These are phyloP conservation scores for Chamaenerion angustifolium DNA, from an alignment of 345 rosid species.

Conservation along the genomic window DNA sequence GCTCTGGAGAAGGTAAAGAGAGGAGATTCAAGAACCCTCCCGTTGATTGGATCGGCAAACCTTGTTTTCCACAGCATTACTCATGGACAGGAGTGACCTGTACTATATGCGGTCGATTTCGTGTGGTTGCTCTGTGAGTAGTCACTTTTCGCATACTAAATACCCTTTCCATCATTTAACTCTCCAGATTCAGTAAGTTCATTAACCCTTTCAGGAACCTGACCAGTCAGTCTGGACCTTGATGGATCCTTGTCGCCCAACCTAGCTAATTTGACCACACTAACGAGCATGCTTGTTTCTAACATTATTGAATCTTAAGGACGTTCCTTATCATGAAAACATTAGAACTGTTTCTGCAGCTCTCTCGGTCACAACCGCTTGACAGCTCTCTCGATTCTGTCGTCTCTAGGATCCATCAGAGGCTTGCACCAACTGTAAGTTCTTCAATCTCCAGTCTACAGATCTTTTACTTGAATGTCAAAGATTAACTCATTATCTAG, in stretches of 20 bases:
- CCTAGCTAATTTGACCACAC: constrained; percentile 52
- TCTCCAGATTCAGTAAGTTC: constrained; percentile 1
- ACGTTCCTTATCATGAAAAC: not conserved
- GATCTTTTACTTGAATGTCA: not conserved
- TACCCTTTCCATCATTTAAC: not conserved
- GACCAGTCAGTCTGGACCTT: constrained; percentile 50
- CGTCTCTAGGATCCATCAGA: constrained; percentile 38
- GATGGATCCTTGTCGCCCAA: constrained; percentile 56
- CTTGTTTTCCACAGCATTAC: constrained; percentile 60
- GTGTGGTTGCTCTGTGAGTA: constrained; percentile 63
- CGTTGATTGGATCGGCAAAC: constrained; percentile 80
- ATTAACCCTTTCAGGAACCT: constrained; percentile 40
- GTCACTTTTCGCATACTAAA: not conserved
- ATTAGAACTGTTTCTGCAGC: constrained; percentile 21
- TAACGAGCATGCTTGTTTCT: constrained; percentile 53
- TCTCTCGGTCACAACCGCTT: constrained; percentile 66
- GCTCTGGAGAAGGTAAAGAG: constrained; percentile 42
- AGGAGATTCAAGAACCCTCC: constrained; percentile 37
- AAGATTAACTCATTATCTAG: not conserved
- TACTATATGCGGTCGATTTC: constrained; percentile 43
- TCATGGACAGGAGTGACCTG: constrained; percentile 83
- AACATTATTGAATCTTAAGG: not conserved
- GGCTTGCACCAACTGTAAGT: constrained; percentile 68
- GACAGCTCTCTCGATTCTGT: constrained; percentile 41
- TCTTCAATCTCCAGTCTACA: no score